A percentile compares a stretch with the other conserved stretches of the same genome.
Conservation (phyloP, 2,329 filamentous ascomycete species). For the Colletotrichum eremochloae region DNA sequence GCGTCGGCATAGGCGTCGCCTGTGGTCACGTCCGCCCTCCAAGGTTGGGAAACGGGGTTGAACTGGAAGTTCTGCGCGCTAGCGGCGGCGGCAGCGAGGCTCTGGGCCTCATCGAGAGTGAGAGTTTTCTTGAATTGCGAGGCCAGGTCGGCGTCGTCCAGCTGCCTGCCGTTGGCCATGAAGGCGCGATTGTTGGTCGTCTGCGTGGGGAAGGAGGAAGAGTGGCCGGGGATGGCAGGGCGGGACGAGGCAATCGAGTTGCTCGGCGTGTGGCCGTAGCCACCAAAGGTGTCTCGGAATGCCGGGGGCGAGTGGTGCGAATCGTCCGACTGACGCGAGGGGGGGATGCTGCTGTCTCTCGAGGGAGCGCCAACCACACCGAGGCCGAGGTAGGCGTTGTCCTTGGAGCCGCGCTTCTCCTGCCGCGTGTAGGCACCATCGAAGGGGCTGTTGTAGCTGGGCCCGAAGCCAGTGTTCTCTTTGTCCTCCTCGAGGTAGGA, state of each 20-base stretch:
- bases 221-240: slow-evolving; percentile 58
- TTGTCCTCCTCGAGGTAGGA: slow-evolving; percentile 57
- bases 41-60: slow-evolving; percentile 62
- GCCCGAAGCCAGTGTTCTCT: slow-evolving; percentile 49
- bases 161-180: slow-evolving; percentile 54
- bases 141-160: slow-evolving; percentile 54
- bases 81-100: slow-evolving; percentile 39
- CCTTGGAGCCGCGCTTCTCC: slow-evolving; percentile 52
- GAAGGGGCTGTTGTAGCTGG: slow-evolving; percentile 45
- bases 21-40: slow-evolving; percentile 55
- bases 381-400: slow-evolving; percentile 58
- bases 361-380: slow-evolving; percentile 56
- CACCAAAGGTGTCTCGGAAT: slow-evolving; percentile 50
- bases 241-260: slow-evolving; percentile 63
- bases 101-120: slow-evolving; percentile 50
- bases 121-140: slow-evolving; percentile 52
- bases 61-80: slow-evolving; percentile 58
- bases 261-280: slow-evolving; percentile 55
- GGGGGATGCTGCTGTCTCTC: slow-evolving; percentile 68
- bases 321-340: slow-evolving; percentile 67
- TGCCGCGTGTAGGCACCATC: slow-evolving; percentile 36
- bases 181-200: slow-evolving; percentile 54
- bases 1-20: slow-evolving; percentile 51
- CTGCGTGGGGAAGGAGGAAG: slow-evolving; percentile 62
- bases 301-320: slow-evolving; percentile 51